These are phyloP conservation scores for Pugionium cornutum DNA, from an alignment of 345 rosid species.

Conservation along the genomic window DNA sequence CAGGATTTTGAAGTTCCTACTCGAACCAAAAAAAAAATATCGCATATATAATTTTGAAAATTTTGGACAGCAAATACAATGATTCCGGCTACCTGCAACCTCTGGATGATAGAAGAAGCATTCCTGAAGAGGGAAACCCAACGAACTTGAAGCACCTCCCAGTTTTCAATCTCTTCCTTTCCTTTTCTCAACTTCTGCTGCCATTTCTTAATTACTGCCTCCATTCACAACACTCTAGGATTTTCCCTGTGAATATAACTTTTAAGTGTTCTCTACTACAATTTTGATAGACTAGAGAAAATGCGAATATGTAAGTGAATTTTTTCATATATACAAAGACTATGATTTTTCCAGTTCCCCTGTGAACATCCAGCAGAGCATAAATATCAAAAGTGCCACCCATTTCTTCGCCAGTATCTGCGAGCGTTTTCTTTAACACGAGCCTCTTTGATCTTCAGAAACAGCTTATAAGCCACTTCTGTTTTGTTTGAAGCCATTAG, in stretches of 20 bases:
- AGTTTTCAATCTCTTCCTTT: conserved; percentile 61
- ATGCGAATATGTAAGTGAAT: not conserved
- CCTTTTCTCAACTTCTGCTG: conserved; percentile 64
- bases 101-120: conserved; percentile 67
- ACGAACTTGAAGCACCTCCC: conserved; percentile 71
- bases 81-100: conserved; percentile 51
- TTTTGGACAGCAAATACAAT: not conserved
- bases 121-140: conserved; percentile 60
- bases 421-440: conserved; percentile 68
- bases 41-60: not conserved
- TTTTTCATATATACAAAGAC: conserved; percentile 9
- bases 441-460: conserved; percentile 69
- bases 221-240: conserved; percentile 48
- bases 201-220: conserved; percentile 61
- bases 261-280: conserved; percentile 17
- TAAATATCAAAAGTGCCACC: conserved; percentile 80
- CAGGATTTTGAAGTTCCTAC: conserved; percentile 56
- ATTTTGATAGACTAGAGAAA: not conserved
- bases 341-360: not conserved
- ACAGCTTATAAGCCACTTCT: conserved; percentile 76
- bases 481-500: conserved; percentile 67
- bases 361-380: conserved; percentile 15
- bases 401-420: conserved; percentile 74
- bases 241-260: not conserved
- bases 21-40: not conserved